Conservation (phyloP, 257 asterid species). For the Lycium barbarum region DNA sequence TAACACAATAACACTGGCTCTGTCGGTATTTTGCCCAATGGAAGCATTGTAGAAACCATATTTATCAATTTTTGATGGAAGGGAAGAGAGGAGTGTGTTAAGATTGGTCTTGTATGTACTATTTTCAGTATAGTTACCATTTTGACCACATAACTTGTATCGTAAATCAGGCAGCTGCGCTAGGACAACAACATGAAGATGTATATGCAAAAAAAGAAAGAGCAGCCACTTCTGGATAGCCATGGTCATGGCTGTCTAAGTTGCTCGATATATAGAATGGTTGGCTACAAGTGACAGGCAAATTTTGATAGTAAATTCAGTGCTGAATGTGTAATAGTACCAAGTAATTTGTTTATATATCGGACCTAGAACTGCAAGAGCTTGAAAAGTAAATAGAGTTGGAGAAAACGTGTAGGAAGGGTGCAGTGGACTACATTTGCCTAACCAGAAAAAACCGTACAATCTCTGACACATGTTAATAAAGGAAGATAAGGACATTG, state of each 20-base stretch:
- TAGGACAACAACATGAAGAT: background rate
- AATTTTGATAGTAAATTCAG: background rate
- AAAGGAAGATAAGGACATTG: background rate
- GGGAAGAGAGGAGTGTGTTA: slow-evolving; percentile 1
- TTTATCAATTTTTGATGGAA: background rate
- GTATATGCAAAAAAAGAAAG: background rate
- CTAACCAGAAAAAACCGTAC: background rate
- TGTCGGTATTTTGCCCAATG: no score
- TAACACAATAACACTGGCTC: no score
- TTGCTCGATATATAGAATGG: background rate
- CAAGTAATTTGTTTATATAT: background rate
- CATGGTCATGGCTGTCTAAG: slow-evolving; percentile 8
- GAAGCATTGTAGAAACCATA: no score
- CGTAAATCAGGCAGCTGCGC: slow-evolving; percentile 14
- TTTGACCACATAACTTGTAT: background rate
- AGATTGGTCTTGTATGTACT: slow-evolving; percentile 30
- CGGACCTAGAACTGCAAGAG: background rate
- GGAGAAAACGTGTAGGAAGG: background rate
- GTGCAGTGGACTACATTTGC: background rate
- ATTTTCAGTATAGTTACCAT: slow-evolving; percentile 20
- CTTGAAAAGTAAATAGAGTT: background rate
- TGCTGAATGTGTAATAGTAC: background rate
- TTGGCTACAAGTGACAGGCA: background rate
- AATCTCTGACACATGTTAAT: background rate
- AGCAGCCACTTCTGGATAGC: background rate